Conservation (phyloP, 495 filamentous ascomycete genomes). For the Bacidia rubella region DNA sequence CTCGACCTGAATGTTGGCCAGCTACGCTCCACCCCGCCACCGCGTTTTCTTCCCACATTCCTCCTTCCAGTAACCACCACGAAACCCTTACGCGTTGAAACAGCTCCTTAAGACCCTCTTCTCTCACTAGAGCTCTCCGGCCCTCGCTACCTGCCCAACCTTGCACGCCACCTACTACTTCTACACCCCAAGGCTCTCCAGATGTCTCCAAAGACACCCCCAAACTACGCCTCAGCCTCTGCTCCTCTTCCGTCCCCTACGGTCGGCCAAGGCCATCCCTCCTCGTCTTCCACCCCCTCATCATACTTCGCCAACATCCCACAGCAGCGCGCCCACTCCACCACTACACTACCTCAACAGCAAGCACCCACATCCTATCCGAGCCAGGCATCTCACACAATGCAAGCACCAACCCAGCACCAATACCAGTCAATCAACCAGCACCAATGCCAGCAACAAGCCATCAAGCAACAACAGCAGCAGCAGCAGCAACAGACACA, state of each 20-base stretch:
- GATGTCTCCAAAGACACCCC: too few relatives aligned
- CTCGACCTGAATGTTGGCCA: neutral
- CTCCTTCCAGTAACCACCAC: neutral
- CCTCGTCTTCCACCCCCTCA: constrained; percentile 6
- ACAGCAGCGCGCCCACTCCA: constrained; percentile 1
- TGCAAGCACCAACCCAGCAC: constrained; percentile 2
- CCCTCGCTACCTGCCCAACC: too few relatives aligned
- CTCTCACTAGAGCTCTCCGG: too few relatives aligned
- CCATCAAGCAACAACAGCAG: constrained; percentile 1
- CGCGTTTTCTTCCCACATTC: too few relatives aligned
- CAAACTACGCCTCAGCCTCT: constrained; percentile 6
- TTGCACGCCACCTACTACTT: too few relatives aligned
- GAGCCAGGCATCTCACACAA: neutral
- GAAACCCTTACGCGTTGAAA: too few relatives aligned
- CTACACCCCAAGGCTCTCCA: too few relatives aligned
- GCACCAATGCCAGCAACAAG: constrained; percentile 5
- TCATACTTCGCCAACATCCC: constrained; percentile 9
- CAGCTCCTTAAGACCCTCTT: too few relatives aligned
- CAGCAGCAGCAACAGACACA: neutral
- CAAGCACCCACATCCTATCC: neutral
- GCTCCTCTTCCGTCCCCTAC: constrained; percentile 5
- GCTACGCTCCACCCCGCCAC: neutral
- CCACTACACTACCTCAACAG: neutral
- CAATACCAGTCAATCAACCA: neutral
- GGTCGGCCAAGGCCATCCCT: constrained; percentile 15